Evolutionary conservation across 441 rosid genomes (phyloP).

Genomic region (Brassica hybrid): DNA sequence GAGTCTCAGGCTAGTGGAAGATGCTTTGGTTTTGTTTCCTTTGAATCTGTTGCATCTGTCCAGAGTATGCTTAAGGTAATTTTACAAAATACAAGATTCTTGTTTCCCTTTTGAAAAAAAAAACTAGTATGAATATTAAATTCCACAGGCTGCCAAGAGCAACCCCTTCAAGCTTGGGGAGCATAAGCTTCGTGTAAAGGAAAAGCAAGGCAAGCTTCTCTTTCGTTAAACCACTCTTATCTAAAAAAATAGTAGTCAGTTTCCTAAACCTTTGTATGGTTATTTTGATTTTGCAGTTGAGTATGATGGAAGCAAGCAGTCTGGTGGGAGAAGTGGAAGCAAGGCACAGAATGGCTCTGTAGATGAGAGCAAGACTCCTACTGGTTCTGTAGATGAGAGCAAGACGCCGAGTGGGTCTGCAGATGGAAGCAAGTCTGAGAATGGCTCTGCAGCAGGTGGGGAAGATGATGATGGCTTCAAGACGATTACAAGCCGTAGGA

Average conservation of each 20-base stretch:
- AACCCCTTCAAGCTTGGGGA: conserved; percentile 60
- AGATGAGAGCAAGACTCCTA: conserved; percentile 50
- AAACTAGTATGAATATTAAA: not conserved
- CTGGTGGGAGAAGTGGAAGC: conserved; percentile 45
- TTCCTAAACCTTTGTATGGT: not conserved
- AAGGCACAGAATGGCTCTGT: conserved; percentile 50
- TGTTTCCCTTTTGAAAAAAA: not conserved
- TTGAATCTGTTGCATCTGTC: conserved; percentile 56
- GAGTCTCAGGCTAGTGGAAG: conserved; percentile 38
- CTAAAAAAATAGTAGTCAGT: not conserved
- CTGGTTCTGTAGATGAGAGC: conserved; percentile 52
- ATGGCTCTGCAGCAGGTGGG: conserved; percentile 37
- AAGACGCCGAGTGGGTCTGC: conserved; percentile 53
- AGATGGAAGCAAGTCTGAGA: conserved; percentile 30
- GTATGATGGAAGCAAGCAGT: conserved; percentile 46
- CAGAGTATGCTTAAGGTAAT: conserved; percentile 53
- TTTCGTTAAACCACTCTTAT: not conserved
- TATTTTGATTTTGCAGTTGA: conserved; percentile 46
- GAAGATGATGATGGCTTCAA: conserved; percentile 48
- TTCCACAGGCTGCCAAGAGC: conserved; percentile 58
- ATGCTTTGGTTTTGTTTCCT: conserved; percentile 67
- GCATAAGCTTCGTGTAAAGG: conserved; percentile 69
- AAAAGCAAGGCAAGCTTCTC: conserved; percentile 74
- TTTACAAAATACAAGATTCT: not conserved
- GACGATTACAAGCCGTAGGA: conserved; percentile 44